phyloP scores from a whole-genome alignment of 176 grass and related monocot species.

The Triticum urartu region DNA sequence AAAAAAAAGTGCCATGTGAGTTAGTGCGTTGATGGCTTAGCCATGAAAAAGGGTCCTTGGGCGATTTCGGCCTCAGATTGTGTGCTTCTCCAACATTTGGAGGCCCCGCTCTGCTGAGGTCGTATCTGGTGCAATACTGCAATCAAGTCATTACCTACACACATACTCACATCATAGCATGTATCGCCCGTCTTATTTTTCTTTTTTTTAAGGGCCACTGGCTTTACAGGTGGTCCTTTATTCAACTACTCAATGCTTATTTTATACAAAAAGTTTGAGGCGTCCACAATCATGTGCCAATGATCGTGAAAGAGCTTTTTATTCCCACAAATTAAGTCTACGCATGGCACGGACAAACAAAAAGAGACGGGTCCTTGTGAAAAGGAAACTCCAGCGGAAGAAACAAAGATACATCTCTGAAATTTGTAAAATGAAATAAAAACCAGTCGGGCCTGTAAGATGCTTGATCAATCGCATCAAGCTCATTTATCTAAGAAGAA shows the following conservation, averaged over 20 bases:
- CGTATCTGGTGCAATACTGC: not conserved
- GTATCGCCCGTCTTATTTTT: too few relatives aligned
- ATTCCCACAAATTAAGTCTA: too few relatives aligned
- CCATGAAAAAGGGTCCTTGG: not conserved
- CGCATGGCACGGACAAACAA: too few relatives aligned
- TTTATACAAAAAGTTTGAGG: not conserved
- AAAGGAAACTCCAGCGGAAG: not conserved
- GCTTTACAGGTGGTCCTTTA: not conserved
- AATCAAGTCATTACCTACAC: not conserved
- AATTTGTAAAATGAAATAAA: too few relatives aligned
- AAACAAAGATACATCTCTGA: not conserved
- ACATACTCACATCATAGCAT: too few relatives aligned
- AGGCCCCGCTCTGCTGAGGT: not conserved
- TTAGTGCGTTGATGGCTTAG: not conserved
- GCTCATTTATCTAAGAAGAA: not conserved
- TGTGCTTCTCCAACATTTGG: not conserved
- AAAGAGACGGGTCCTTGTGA: too few relatives aligned
- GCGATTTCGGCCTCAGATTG: not conserved
- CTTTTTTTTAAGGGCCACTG: too few relatives aligned
- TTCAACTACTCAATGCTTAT: not conserved
- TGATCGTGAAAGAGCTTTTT: not conserved
- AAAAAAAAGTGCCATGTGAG: not conserved
- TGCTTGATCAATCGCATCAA: too few relatives aligned
- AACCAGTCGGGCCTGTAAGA: too few relatives aligned
- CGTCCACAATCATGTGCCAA: not conserved